Evolutionary conservation across 2,329 filamentous ascomycete genomes (phyloP).

Genomic region (Fusarium torreyae): DNA sequence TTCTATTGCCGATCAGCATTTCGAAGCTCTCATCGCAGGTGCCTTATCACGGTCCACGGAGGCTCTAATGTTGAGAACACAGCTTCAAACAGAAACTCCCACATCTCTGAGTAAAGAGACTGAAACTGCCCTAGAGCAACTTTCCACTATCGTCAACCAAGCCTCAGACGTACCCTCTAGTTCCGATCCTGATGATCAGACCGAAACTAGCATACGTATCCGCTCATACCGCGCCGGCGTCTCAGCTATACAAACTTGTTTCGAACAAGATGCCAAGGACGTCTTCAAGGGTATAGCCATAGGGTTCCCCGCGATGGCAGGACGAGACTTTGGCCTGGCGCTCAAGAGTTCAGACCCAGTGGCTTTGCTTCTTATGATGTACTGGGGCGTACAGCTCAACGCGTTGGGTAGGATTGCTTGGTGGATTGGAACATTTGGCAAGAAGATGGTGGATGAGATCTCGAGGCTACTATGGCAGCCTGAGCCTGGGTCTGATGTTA

Average conservation of each 20-base stretch:
- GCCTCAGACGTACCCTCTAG: slow-evolving; percentile 7
- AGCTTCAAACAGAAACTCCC: slow-evolving; percentile 16
- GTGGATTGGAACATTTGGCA: slow-evolving; percentile 47
- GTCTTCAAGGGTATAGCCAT: slow-evolving; percentile 52
- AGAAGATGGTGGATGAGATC: slow-evolving; percentile 43
- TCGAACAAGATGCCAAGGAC: slow-evolving; percentile 54
- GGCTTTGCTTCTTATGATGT: slow-evolving; percentile 56
- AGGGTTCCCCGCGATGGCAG: slow-evolving; percentile 51
- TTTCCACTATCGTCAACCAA: slow-evolving; percentile 34
- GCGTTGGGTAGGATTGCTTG: slow-evolving; percentile 43
- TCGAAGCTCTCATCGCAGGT: slow-evolving; percentile 39
- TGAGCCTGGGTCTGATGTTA: slow-evolving; percentile 5
- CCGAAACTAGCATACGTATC: slow-evolving; percentile 11
- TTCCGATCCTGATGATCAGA: background rate
- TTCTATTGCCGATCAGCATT: slow-evolving; percentile 35
- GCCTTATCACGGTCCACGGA: slow-evolving; percentile 38
- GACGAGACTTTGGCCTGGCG: slow-evolving; percentile 51
- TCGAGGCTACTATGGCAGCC: slow-evolving; percentile 30
- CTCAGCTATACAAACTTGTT: slow-evolving; percentile 54
- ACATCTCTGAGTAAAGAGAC: slow-evolving; percentile 2
- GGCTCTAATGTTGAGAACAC: slow-evolving; percentile 24
- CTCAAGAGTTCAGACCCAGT: slow-evolving; percentile 54
- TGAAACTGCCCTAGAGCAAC: slow-evolving; percentile 26
- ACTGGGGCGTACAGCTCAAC: slow-evolving; percentile 56
- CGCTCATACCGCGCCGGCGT: slow-evolving; percentile 41